Evolutionary conservation across 768 basidiomycete species (phyloP).

Genomic region (Leccinum variicolor): DNA sequence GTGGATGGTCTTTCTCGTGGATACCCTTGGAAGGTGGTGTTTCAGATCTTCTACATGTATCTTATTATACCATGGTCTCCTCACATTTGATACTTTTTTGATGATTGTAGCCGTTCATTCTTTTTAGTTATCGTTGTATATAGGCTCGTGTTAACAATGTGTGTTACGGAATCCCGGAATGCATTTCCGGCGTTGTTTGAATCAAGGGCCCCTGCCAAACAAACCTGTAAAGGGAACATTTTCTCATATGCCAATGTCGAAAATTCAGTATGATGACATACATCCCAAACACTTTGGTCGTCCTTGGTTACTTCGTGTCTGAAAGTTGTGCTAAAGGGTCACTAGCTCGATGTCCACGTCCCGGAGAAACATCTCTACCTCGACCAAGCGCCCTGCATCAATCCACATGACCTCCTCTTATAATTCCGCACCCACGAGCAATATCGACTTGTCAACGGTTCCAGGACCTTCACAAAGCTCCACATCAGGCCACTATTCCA

Average conservation of each 20-base stretch:
- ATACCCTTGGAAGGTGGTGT: neutral
- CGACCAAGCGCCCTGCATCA: constrained; percentile 18
- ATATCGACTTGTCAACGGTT: constrained; percentile 15
- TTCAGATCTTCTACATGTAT: neutral
- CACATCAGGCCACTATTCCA: constrained; percentile 22
- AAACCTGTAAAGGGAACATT: constrained; percentile 10
- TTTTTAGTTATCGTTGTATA: neutral
- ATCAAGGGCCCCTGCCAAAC: constrained; percentile 12
- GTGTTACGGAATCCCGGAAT: neutral
- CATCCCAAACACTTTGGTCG: neutral
- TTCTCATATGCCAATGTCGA: constrained; percentile 12
- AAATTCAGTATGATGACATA: neutral
- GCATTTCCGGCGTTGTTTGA: constrained; percentile 14
- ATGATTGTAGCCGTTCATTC: neutral
- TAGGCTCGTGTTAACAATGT: neutral
- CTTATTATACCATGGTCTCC: constrained; percentile 3
- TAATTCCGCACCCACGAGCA: constrained; percentile 1
- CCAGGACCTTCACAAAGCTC: constrained; percentile 19
- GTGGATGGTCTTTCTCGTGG: neutral
- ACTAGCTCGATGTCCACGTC: constrained; percentile 25
- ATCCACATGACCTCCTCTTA: constrained; percentile 7
- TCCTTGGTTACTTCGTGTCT: neutral
- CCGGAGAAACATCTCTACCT: constrained; percentile 18
- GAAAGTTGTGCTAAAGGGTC: neutral
- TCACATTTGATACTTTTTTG: neutral